These are phyloP conservation scores for Candida lessepsii DNA, from an alignment of 805 yeast species.

Conservation along the genomic window DNA sequence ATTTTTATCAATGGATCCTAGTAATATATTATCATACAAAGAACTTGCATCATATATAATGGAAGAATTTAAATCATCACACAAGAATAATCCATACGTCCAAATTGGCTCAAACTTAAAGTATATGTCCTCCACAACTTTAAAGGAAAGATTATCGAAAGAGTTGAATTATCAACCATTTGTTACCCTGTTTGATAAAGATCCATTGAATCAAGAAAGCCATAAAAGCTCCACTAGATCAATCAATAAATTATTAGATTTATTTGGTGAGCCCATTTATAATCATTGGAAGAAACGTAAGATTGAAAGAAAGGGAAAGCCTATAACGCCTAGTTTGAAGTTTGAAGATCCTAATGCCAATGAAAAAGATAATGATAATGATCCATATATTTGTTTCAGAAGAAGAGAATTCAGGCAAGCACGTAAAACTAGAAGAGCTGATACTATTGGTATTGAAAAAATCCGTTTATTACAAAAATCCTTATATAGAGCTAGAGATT, in stretches of 20 bases:
- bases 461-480: slow-evolving; percentile 72
- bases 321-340: slow-evolving; percentile 71
- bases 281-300: slow-evolving; percentile 81
- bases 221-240: slow-evolving; percentile 34
- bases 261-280: slow-evolving; percentile 68
- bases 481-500: slow-evolving; percentile 68
- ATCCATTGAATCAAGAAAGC: slow-evolving; percentile 22
- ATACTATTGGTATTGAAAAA: slow-evolving; percentile 83
- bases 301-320: slow-evolving; percentile 63
- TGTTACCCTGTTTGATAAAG: slow-evolving; percentile 56
- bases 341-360: slow-evolving; percentile 75
- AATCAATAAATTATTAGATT: slow-evolving; percentile 46
- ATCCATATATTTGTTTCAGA: slow-evolving; percentile 94
- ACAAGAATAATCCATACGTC: slow-evolving; percentile 25
- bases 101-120: slow-evolving; percentile 30
- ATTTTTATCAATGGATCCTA: slow-evolving; percentile 80
- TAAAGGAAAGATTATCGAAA: slow-evolving; percentile 56
- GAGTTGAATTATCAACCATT: slow-evolving; percentile 57
- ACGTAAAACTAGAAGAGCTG: slow-evolving; percentile 94
- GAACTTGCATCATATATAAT: slow-evolving; percentile 59
- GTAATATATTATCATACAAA: slow-evolving; percentile 64
- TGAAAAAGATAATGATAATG: slow-evolving; percentile 82
- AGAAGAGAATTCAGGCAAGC: slow-evolving; percentile 94
- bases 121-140: slow-evolving; percentile 51
- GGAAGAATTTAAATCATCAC: slow-evolving; percentile 30